Percentiles rank a stretch among this genome's conserved stretches.
These are phyloP conservation scores for Schrenkiella parvula DNA, from an alignment of 345 rosid species.

Conservation along the genomic window DNA sequence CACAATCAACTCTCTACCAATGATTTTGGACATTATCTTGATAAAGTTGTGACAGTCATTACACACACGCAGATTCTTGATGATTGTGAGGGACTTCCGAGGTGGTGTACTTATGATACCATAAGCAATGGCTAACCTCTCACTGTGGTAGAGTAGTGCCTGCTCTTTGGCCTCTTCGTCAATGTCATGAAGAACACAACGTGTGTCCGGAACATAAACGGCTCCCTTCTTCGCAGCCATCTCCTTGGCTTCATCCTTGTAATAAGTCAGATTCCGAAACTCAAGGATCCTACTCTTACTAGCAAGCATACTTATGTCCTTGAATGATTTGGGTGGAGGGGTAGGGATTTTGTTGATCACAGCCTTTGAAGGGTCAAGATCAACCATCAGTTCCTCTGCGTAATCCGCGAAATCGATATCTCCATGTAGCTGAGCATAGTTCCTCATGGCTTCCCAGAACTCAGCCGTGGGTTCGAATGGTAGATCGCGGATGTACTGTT, in stretches of 20 bases:
- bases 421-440: constrained; percentile 54
- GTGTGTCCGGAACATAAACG: constrained; percentile 57
- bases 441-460: constrained; percentile 54
- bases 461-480: constrained; percentile 58
- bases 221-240: constrained; percentile 46
- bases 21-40: constrained; percentile 61
- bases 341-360: constrained; percentile 43
- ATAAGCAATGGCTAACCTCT: constrained; percentile 60
- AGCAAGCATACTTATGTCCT: constrained; percentile 55
- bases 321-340: constrained; percentile 51
- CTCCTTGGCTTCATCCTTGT: constrained; percentile 56
- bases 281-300: constrained; percentile 50
- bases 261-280: constrained; percentile 47
- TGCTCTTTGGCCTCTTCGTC: constrained; percentile 75
- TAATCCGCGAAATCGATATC: constrained; percentile 65
- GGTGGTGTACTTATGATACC: constrained; percentile 67
- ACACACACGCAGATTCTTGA: constrained; percentile 64
- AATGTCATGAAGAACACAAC: constrained; percentile 62
- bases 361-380: constrained; percentile 55
- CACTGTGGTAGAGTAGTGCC: constrained; percentile 61
- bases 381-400: constrained; percentile 49
- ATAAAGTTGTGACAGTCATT: constrained; percentile 67
- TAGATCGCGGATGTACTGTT: constrained; percentile 41
- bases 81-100: constrained; percentile 51
- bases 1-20: constrained; percentile 64